Evolutionary conservation across 169 alveolate genomes (phyloP), one percentile per base, ranked within the genome.

Genomic region (Toxoplasma gondii): DNA sequence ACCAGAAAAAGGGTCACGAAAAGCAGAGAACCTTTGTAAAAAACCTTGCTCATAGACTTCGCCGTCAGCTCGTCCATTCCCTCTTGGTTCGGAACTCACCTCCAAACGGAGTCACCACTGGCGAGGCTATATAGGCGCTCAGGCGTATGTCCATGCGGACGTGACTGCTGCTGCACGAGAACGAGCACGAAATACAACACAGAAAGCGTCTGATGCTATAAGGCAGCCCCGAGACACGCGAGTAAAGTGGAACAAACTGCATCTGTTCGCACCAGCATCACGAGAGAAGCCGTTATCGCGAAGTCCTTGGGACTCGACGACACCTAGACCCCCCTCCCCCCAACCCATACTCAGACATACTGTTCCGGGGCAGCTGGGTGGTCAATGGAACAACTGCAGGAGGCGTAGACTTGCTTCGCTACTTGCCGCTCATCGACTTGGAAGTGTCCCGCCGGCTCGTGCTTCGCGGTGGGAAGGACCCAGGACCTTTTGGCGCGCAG

Each of bases 31-130:
- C 22, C 58, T 49, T 49, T 17, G 0, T 17, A 49, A 17, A 49
- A 17, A 1, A 17, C 4, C 27, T 17, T 1, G 58, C 58, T 49
- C 58, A 17, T 5, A 49, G 58, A 49, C 12, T 39, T 39, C 0
- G 58, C 58, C 58, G 58, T 49, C 41, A 49, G 58, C 58, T 49
- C 58, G 12, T 49, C 22, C 58, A 17, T 49, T 49, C 27, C 58
- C 58, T 17, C 22, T 49, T 0, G 58, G 58, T 49, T 49, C 58
- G 22, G 58, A 19, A 64, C 78, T 45, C 78, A 94, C 96, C 53
- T 81, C 97, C 97, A 91, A 95, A 96, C 1, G 97, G 97, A 29
- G 97, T 96, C 82, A 88, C 93, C 58, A 96, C 94, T 0, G 97
- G 97, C 49, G 93, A 92, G 31, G 97, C 97, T 91, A 95, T 86